phyloP scores from a whole-genome alignment of 2,329 filamentous ascomycete species.

The Fusarium caatingaense region DNA sequence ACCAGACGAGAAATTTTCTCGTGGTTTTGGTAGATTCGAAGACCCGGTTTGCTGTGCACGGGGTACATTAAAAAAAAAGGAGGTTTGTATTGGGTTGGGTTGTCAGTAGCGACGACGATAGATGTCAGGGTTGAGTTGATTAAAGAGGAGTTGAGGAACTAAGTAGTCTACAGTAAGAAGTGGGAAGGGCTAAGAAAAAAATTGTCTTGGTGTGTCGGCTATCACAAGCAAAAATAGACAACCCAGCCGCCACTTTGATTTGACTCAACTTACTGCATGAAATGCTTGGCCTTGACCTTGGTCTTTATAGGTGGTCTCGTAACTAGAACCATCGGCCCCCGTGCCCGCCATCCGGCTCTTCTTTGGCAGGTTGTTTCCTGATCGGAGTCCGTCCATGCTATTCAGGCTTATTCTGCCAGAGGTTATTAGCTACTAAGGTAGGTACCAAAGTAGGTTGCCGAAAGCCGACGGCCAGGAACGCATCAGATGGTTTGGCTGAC shows the following conservation, averaged over 20 bases:
- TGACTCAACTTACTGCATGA: slow-evolving; percentile 21
- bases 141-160: slow-evolving; percentile 38
- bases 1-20: slow-evolving; percentile 28
- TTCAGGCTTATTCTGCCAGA: background rate
- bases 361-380: slow-evolving; percentile 3
- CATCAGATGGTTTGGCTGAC: background rate
- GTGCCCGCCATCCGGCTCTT: slow-evolving; percentile 19
- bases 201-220: slow-evolving; percentile 38
- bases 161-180: slow-evolving; percentile 21
- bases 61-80: slow-evolving; percentile 6
- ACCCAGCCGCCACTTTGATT: slow-evolving; percentile 31
- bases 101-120: slow-evolving; percentile 33
- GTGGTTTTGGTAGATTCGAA: slow-evolving; percentile 14
- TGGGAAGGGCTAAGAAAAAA: slow-evolving; percentile 43
- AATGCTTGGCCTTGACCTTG: slow-evolving; percentile 28
- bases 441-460: background rate
- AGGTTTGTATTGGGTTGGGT: slow-evolving; percentile 30
- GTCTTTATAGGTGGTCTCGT: background rate
- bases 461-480: background rate
- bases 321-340: slow-evolving; percentile 12
- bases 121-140: slow-evolving; percentile 35
- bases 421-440: too few relatives aligned
- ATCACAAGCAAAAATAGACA: slow-evolving; percentile 43
- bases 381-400: background rate
- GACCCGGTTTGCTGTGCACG: slow-evolving; percentile 21